These are phyloP conservation scores for Lentinus polychrous DNA, from an alignment of 1,284 basidiomycete species.

Conservation along the genomic window DNA sequence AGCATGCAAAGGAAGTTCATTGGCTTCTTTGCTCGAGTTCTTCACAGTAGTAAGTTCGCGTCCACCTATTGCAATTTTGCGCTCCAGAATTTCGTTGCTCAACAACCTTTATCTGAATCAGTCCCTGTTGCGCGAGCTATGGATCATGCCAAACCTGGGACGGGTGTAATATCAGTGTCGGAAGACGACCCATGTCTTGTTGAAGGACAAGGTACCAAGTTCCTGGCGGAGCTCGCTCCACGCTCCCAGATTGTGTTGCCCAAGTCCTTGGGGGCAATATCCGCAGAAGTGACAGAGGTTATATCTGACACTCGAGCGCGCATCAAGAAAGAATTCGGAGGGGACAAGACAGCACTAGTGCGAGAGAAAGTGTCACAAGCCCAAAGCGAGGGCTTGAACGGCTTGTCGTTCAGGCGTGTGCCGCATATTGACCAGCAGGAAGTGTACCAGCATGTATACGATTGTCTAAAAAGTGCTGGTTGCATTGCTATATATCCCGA, in stretches of 20 bases:
- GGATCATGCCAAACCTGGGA: constrained; percentile 79
- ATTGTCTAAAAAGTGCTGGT: constrained; percentile 80
- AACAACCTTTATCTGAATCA: constrained; percentile 27
- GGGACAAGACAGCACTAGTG: constrained; percentile 64
- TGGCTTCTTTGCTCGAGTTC: constrained; percentile 79
- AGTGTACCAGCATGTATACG: constrained; percentile 94
- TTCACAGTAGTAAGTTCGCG: constrained; percentile 82
- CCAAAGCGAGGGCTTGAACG: constrained; percentile 45
- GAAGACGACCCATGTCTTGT: constrained; percentile 74
- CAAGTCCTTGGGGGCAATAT: constrained; percentile 71
- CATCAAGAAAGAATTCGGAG: constrained; percentile 88
- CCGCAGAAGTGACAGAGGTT: constrained; percentile 84
- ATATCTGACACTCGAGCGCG: constrained; percentile 82
- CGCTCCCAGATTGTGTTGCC: constrained; percentile 88
- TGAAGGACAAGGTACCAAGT: constrained; percentile 76
- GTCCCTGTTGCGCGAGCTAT: constrained; percentile 92
- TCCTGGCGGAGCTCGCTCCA: constrained; percentile 72
- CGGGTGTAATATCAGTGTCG: constrained; percentile 71
- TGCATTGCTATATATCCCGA: constrained; percentile 96
- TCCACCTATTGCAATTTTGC: not conserved
- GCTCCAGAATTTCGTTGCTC: not conserved
- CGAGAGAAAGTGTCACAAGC: constrained; percentile 59
- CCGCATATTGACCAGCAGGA: constrained; percentile 89
- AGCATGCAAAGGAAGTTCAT: constrained; percentile 80
- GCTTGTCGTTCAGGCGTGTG: constrained; percentile 71